Evolutionary conservation across 768 basidiomycete species (phyloP).

Genomic region (Boletus sp.): DNA sequence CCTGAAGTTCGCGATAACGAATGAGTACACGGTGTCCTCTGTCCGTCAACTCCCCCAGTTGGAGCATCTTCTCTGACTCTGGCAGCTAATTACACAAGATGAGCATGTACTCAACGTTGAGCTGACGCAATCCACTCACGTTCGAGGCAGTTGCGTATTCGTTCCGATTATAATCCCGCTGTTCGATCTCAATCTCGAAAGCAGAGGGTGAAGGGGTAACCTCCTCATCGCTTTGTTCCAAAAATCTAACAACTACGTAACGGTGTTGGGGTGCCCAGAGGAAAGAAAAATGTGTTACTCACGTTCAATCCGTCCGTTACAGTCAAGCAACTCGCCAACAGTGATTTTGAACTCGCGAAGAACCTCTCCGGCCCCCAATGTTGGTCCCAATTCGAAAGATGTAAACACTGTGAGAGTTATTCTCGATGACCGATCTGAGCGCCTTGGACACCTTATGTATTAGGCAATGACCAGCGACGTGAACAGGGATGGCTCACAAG

Average conservation of each 20-base stretch:
- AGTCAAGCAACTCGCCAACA: background rate
- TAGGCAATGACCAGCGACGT: background rate
- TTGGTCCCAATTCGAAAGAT: slow-evolving; percentile 3
- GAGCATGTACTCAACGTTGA: background rate
- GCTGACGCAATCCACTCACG: background rate
- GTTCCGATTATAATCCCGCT: background rate
- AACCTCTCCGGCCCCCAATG: slow-evolving; percentile 3
- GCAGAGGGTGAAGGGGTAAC: background rate
- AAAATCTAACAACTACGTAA: background rate
- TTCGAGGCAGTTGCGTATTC: background rate
- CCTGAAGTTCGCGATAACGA: background rate
- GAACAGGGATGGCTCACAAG: background rate
- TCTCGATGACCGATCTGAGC: background rate
- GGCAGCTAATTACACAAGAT: background rate
- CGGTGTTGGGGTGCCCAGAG: background rate
- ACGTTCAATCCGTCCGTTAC: background rate
- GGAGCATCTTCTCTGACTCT: background rate
- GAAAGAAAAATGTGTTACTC: background rate
- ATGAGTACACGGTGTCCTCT: background rate
- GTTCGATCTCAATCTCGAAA: background rate
- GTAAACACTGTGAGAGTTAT: background rate
- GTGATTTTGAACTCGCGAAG: background rate
- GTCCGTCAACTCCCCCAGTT: background rate
- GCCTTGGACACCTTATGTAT: background rate
- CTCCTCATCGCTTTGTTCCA: background rate